Percentiles rank a stretch among this genome's conserved stretches.
phyloP scores from a whole-genome alignment of 73 alveolate species.

The Paramecium tetraurelia region DNA sequence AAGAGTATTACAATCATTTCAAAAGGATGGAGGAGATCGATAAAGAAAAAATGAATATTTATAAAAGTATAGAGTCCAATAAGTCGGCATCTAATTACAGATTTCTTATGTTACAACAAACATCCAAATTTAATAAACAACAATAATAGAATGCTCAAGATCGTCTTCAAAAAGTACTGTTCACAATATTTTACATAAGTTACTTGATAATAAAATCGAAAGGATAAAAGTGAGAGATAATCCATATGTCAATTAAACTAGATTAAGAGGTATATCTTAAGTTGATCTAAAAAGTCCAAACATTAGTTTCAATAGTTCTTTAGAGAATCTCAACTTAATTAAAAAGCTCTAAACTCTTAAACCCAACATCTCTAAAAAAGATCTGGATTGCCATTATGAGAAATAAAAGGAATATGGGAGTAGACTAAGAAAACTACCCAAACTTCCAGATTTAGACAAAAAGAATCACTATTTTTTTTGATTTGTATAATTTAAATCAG shows the following conservation, averaged over 20 bases:
- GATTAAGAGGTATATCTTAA: background rate
- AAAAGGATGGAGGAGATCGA: background rate
- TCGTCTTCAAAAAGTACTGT: background rate
- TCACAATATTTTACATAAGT: background rate
- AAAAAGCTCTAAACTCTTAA: background rate
- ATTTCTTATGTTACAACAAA: background rate
- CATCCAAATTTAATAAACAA: conserved; percentile 28
- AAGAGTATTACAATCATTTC: conserved; percentile 26
- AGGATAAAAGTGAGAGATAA: background rate
- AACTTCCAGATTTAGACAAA: background rate
- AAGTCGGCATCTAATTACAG: background rate
- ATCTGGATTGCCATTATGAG: background rate
- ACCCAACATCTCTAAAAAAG: conserved; percentile 10
- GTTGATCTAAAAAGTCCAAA: background rate
- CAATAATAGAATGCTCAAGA: background rate
- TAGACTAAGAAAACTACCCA: conserved; percentile 1
- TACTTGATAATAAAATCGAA: conserved; percentile 11
- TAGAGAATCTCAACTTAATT: background rate
- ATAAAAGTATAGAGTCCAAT: background rate
- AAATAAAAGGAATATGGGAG: background rate
- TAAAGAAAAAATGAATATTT: background rate
- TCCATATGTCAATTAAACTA: background rate
- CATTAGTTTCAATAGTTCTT: background rate
- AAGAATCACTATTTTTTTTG: background rate
- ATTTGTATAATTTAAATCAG: background rate